Evolutionary conservation across 2,329 filamentous ascomycete genomes (phyloP).

Genomic region (Hypoxylon sp.): DNA sequence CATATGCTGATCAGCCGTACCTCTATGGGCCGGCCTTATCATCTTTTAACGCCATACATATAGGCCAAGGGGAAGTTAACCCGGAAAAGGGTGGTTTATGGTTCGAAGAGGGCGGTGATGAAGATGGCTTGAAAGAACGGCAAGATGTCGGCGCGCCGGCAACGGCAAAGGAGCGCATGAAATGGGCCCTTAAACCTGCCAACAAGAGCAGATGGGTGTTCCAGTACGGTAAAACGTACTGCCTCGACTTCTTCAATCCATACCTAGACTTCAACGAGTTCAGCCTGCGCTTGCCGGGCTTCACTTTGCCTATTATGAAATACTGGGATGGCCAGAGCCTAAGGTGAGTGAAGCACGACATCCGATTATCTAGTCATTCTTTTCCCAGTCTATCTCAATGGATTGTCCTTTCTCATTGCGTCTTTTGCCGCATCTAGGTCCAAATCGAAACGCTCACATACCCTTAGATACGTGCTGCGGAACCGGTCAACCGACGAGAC

Average conservation of each 20-base stretch:
- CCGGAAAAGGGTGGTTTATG: conserved; percentile 64
- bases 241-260: conserved; percentile 84
- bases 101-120: conserved; percentile 76
- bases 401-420: conserved; percentile 45
- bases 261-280: conserved; percentile 88
- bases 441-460: conserved; percentile 75
- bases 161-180: conserved; percentile 66
- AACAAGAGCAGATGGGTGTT: conserved; percentile 68
- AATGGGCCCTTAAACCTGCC: conserved; percentile 66
- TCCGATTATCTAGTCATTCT: conserved; percentile 43
- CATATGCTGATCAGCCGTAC: conserved; percentile 87
- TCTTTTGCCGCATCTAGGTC: conserved; percentile 43
- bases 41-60: conserved; percentile 80
- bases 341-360: conserved; percentile 66
- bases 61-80: conserved; percentile 68
- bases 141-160: conserved; percentile 63
- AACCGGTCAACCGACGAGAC: conserved; percentile 79
- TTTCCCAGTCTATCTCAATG: conserved; percentile 46
- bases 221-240: conserved; percentile 65
- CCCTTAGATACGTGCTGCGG: conserved; percentile 91
- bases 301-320: conserved; percentile 77
- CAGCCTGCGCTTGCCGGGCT: conserved; percentile 77
- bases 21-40: conserved; percentile 86
- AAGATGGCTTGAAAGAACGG: conserved; percentile 63
- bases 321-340: conserved; percentile 85